Evolutionary conservation across 2,329 filamentous ascomycete genomes (phyloP), one percentile per base, ranked within the genome.

Genomic region (Paramyrothecium roridum): DNA sequence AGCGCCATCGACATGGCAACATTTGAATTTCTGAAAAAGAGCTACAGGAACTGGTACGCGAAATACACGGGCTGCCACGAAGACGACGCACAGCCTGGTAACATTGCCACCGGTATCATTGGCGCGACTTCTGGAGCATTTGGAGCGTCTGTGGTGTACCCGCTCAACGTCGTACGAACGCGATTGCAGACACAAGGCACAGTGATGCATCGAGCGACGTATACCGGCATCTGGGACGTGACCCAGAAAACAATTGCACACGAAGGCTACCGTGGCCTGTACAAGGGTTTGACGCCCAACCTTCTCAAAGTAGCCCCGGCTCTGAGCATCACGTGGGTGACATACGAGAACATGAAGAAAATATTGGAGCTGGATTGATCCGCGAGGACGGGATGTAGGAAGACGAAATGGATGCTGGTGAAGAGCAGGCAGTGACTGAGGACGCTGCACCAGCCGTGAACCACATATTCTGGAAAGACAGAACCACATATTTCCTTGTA

Each of bases 1-100:
- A 93, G 92, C 46, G 95, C 95, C 51, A 96, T 99, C 67, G 95
- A 99, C 69, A 88, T 99, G 66, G 91, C 91, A 61, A 96, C 91
- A 1, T 99, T 98, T 67, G 95, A 99, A 74, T 86, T 95, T 57
- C 82, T 97, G 58, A 99, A 99, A 74, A 85, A 83, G 50, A 80
- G 80, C 8, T 85, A 96, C 60, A 83, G 88, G 34, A 75, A 75
- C 3, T 87, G 87, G 60, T 89, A 91, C 66, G 89, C 91, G 13
- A 85, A 83, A 56, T 75, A 80, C 34, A 74, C 83, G 11, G 85
- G 87, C 47, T 86, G 90, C 61, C 87, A 91, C 65, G 90, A 96
- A 70, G 91, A 96, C 61, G 91, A 96, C 62, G 87, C 91, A 45
- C 80, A 84, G 37, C 89, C 91, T 8, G 89, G 88, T 58, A 95